Conservation (phyloP, 805 yeast genomes). For the Hanseniaspora vineae region DNA sequence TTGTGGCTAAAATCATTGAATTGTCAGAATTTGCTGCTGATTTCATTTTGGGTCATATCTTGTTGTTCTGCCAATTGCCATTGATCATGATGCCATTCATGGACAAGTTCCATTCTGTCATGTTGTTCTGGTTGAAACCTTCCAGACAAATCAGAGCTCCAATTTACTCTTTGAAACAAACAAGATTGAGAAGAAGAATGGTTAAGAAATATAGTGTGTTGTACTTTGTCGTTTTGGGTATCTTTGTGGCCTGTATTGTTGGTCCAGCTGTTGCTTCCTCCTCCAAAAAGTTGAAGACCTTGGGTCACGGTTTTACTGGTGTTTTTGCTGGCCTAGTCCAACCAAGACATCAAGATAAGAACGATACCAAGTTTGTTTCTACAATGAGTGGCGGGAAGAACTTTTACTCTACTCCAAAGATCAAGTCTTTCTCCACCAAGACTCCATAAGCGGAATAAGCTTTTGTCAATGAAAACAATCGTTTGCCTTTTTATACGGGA, state of each 20-base stretch:
- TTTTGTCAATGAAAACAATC: too few relatives aligned
- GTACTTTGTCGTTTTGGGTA: constrained; percentile 54
- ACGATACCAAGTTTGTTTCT: constrained; percentile 47
- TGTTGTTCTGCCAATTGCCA: constrained; percentile 84
- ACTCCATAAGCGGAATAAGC: background rate
- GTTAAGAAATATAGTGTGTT: constrained; percentile 82
- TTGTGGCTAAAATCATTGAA: constrained; percentile 86
- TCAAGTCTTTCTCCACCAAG: constrained; percentile 45
- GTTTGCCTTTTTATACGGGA: too few relatives aligned
- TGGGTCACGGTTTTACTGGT: constrained; percentile 23
- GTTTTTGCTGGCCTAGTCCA: constrained; percentile 64
- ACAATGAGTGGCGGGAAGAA: constrained; percentile 7
- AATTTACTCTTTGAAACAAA: constrained; percentile 91
- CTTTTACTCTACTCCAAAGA: constrained; percentile 39
- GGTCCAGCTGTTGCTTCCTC: constrained; percentile 76
- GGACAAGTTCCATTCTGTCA: constrained; percentile 96
- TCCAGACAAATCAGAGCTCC: constrained; percentile 96
- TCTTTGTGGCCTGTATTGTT: constrained; percentile 65
- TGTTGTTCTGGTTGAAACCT: constrained; percentile 98
- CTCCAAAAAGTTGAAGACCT: too few relatives aligned
- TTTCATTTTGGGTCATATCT: constrained; percentile 81
- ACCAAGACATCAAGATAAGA: constrained; percentile 69
- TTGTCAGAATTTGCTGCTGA: constrained; percentile 94
- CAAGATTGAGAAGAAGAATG: constrained; percentile 93
- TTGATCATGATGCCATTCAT: constrained; percentile 69